Evolutionary conservation across 345 rosid species (phyloP).

Genomic region (Acer negundo): DNA sequence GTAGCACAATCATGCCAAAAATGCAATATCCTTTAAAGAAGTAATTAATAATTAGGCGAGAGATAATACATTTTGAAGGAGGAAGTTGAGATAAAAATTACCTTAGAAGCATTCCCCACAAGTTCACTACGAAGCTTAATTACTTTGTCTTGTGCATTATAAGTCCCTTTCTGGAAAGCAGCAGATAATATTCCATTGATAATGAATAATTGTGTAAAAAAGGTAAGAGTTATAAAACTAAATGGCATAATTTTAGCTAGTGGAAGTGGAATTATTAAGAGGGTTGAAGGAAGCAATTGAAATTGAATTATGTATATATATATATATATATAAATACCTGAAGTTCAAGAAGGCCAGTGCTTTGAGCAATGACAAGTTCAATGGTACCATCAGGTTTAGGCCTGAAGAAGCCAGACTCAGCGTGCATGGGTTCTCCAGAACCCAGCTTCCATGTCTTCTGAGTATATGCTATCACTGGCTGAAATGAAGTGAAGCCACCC

Average conservation of each 20-base stretch:
- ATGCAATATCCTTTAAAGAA: not conserved
- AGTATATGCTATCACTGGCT: slow-evolving; percentile 70
- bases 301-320: not conserved
- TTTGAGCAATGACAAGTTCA: slow-evolving; percentile 73
- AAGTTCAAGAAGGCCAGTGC: slow-evolving; percentile 75
- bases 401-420: slow-evolving; percentile 74
- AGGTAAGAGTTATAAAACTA: not conserved
- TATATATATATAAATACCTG: slow-evolving; percentile 48
- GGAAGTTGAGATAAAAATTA: slow-evolving; percentile 19
- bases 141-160: slow-evolving; percentile 39
- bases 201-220: too few species aligned
- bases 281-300: not conserved
- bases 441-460: slow-evolving; percentile 72
- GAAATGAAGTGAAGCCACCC: not conserved
- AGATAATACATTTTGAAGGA: not conserved
- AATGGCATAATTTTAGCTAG: not conserved
- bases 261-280: not conserved
- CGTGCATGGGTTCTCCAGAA: slow-evolving; percentile 77
- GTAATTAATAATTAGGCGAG: not conserved
- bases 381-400: slow-evolving; percentile 69
- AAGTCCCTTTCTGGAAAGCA: slow-evolving; percentile 50
- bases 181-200: not conserved
- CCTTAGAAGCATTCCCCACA: slow-evolving; percentile 84
- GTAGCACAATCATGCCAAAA: slow-evolving; percentile 4
- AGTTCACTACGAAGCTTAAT: slow-evolving; percentile 62